Evolutionary conservation across 1,139 yeast species (phyloP).

Genomic region (Yamadazyma diospyri): DNA sequence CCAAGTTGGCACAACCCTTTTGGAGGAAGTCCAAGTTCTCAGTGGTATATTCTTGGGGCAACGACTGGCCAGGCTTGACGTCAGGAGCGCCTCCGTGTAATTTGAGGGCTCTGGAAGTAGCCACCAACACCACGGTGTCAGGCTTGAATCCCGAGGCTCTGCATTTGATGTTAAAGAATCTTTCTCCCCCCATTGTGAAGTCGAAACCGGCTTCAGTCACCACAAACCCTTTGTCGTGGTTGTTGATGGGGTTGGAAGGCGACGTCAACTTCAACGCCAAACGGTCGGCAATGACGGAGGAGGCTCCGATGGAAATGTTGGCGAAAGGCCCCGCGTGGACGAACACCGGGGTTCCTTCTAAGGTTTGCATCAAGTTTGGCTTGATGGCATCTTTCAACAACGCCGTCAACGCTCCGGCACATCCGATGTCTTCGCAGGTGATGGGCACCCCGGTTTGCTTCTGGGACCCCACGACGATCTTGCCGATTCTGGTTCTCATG

Average conservation of each 20-base stretch:
- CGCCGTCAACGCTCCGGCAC: constrained; percentile 81
- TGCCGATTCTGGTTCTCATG: constrained; percentile 67
- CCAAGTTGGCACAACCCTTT: constrained; percentile 68
- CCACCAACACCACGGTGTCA: constrained; percentile 72
- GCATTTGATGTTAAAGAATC: constrained; percentile 77
- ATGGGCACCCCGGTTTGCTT: constrained; percentile 56
- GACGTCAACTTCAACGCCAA: constrained; percentile 65
- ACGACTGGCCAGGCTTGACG: constrained; percentile 75
- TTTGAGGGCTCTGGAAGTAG: constrained; percentile 76
- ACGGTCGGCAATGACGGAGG: constrained; percentile 75
- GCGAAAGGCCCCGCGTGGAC: constrained; percentile 90
- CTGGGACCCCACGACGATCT: constrained; percentile 68
- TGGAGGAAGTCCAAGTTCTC: constrained; percentile 64
- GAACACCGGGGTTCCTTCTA: constrained; percentile 82
- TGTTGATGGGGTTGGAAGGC: constrained; percentile 43
- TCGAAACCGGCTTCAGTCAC: constrained; percentile 86
- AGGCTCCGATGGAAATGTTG: constrained; percentile 80
- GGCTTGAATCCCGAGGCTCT: constrained; percentile 72
- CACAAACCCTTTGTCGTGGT: constrained; percentile 57
- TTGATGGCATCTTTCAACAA: constrained; percentile 76
- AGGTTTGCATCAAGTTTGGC: constrained; percentile 81
- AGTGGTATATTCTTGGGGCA: constrained; percentile 63
- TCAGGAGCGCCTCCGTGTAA: constrained; percentile 84
- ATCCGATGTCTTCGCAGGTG: constrained; percentile 75
- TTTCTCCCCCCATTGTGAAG: constrained; percentile 87